Base-by-base conservation (phyloP, 805 yeast species). In the Yarrowia sp. region DNA sequence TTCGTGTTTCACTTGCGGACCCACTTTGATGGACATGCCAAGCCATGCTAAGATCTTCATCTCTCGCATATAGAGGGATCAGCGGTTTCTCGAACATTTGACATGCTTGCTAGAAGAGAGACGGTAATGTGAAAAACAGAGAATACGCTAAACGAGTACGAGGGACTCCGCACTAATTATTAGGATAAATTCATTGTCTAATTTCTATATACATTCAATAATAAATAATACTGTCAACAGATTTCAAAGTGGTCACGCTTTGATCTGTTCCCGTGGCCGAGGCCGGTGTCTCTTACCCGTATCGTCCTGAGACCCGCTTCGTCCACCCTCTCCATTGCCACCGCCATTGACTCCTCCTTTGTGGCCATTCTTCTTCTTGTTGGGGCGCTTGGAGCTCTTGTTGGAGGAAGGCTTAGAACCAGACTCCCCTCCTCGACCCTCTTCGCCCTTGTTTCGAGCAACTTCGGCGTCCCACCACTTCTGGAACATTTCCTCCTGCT, bases 391-490 rank as follows among this genome's bases (percentile, higher is more conserved):
- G 5, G 36, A 7, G 19, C 19, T 42, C 19, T 32, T 26, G 32
- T 19, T 19, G 19, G 19, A 19, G 1, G 19, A 19, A 1, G 19
- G 19, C 19, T 19, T 19, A 19, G 19, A 26, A 3, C 32, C 32
- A 26, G 32, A 26, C 7, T 26, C 32, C 32, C 32, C 32, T 26
- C 32, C 32, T 26, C 32, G 32, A 26, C 7, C 32, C 46, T 56
- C 63, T 22, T 41, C 63, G 22, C 26, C 55, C 56, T 63, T 19
- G 67, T 46, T 63, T 1, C 56, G 55, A 2, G 67, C 67, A 4
- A 63, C 67, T 74, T 92, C 97, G 72, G 85, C 87, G 45, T 85
- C 89, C 93, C 97, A 92, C 97, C 97, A 92, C 70, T 80, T 83
- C 38, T 88, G 92, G 80, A 92, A 92, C 74, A 88, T 92, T 74